phyloP scores from a whole-genome alignment of 495 filamentous ascomycete species.

The Cenococcum geophilum region DNA sequence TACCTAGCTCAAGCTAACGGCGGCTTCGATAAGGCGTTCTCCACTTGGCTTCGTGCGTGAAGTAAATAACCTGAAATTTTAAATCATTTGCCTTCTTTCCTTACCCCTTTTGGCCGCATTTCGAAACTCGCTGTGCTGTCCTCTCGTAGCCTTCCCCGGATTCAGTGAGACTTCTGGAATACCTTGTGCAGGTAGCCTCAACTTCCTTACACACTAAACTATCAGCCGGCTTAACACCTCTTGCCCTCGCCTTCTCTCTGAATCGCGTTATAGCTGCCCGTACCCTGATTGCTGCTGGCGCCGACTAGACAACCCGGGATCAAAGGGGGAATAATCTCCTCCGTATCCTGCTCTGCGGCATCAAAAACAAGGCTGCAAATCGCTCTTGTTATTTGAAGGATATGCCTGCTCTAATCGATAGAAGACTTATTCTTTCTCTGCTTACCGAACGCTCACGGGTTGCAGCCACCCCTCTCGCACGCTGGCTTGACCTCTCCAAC shows the following conservation, averaged over 20 bases:
- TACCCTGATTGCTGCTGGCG: conserved; percentile 56
- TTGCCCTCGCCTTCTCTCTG: conserved; percentile 51
- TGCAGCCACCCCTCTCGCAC: conserved; percentile 47
- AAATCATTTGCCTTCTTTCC: conserved; percentile 3
- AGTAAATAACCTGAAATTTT: conserved; percentile 31
- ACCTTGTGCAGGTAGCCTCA: conserved; percentile 53
- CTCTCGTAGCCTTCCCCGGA: conserved; percentile 39
- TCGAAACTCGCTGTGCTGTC: conserved; percentile 64
- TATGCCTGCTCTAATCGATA: conserved; percentile 37
- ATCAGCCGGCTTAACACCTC: conserved; percentile 51
- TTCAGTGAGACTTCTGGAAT: conserved; percentile 51
- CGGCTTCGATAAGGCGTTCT: conserved; percentile 54
- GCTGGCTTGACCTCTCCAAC: conserved; percentile 34
- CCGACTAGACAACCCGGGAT: conserved; percentile 56
- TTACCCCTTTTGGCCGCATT: conserved; percentile 44
- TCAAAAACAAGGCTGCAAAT: conserved; percentile 11
- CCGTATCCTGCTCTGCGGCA: conserved; percentile 46
- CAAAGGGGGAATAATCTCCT: conserved; percentile 52
- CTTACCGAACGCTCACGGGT: conserved; percentile 28
- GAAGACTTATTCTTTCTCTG: conserved; percentile 6
- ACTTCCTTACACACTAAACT: conserved; percentile 54
- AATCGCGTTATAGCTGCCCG: conserved; percentile 50
- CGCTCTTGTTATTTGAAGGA: background rate
- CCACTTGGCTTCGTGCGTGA: conserved; percentile 53
- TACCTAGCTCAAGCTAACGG: conserved; percentile 48